Base-by-base conservation (phyloP, 2,329 filamentous ascomycete species). In the Gliomastix tumulicola region DNA sequence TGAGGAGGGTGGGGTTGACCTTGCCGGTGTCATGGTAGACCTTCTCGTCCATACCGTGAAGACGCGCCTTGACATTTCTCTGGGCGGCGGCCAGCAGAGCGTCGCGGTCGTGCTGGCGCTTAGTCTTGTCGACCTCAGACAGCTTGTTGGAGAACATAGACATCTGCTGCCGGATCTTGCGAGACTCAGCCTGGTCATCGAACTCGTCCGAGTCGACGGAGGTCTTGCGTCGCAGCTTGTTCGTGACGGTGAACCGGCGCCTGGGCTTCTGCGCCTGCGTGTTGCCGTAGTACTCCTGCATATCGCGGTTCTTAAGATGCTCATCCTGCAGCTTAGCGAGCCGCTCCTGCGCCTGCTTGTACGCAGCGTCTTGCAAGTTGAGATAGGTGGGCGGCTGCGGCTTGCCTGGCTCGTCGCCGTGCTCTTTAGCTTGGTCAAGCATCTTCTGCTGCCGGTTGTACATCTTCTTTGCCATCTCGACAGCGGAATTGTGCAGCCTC, bases 391-490 rank as follows among this genome's bases (percentile, higher is more conserved):
- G 74, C 7, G 79, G 63, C 38, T 76, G 70, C 6, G 41, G 27
- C 3, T 55, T 45, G 41, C 62, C 49, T 11, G 42, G 34, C 9
- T 53, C 51, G 7, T 53, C 54, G 12, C 48, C 55, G 10, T 68
- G 56, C 36, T 65, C 64, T 44, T 62, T 67, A 21, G 65, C 60
- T 42, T 69, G 65, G 7, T 79, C 73, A 2, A 74, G 66, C 41
- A 71, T 71, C 42, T 72, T 75, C 43, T 86, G 77, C 47, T 88
- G 81, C 22, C 76, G 67, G 10, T 68, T 75, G 53, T 88, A 95
- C 79, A 95, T 90, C 47, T 83, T 78, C 59, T 82, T 84, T 7
- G 89, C 88, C 88, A 96, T 94, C 10, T 84, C 86, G 4, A 95
- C 68, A 3, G 89, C 88, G 16, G 88, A 90, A 21, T 88, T 86